Evolutionary conservation across 2,329 filamentous ascomycete species (phyloP).

Genomic region (Dothistroma septosporum): DNA sequence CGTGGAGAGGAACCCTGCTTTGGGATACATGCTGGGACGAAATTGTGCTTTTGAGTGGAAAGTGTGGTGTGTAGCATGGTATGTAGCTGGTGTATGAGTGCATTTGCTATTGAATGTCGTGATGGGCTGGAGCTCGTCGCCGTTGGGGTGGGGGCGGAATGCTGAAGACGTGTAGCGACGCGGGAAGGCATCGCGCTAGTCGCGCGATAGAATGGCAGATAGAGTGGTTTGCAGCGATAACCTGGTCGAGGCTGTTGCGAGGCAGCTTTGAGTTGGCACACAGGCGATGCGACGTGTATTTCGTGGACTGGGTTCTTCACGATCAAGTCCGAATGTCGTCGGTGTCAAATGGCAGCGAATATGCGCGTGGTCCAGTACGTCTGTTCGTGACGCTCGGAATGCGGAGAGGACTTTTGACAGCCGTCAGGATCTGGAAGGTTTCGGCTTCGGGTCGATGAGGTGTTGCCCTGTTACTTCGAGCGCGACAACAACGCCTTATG

Average conservation of each 20-base stretch:
- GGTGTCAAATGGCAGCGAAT: neutral
- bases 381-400: neutral
- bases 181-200: neutral
- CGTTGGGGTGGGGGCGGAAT: neutral
- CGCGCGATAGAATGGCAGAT: neutral
- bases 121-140: neutral
- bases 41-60: neutral
- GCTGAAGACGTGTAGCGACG: neutral
- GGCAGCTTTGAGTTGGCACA: neutral
- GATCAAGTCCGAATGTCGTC: neutral
- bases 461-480: neutral
- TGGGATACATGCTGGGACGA: neutral
- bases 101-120: neutral
- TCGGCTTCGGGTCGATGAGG: neutral
- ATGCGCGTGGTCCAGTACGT: neutral
- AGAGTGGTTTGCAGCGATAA: neutral
- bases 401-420: neutral
- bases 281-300: neutral
- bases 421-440: neutral
- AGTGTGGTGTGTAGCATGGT: neutral
- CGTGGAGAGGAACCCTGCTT: neutral
- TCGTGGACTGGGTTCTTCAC: neutral
- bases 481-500: neutral
- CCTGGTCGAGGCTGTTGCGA: neutral
- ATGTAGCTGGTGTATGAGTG: constrained; percentile 6